Evolutionary conservation across 2,329 filamentous ascomycete species (phyloP).

Genomic region (Botrytis byssoidea): DNA sequence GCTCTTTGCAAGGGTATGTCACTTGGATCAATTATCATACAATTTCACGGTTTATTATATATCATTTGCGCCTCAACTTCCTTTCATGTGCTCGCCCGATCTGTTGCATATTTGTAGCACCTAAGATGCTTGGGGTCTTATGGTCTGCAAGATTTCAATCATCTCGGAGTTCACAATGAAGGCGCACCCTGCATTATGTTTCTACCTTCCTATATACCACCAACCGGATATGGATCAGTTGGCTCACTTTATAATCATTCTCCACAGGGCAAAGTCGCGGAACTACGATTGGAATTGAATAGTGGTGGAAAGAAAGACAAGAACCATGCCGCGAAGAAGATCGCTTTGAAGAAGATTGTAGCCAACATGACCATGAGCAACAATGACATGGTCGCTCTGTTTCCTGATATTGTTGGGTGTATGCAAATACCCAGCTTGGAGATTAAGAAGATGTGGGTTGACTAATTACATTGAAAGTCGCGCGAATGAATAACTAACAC

Average conservation of each 20-base stretch:
- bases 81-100: conserved; percentile 17
- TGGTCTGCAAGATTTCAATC: neutral
- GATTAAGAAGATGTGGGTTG: conserved; percentile 95
- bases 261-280: conserved; percentile 95
- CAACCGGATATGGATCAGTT: conserved; percentile 28
- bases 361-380: conserved; percentile 99
- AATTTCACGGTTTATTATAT: neutral
- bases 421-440: conserved; percentile 94
- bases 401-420: conserved; percentile 90
- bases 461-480: neutral
- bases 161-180: conserved; percentile 12
- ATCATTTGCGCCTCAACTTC: conserved; percentile 23
- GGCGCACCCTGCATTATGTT: conserved; percentile 32
- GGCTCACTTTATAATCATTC: conserved; percentile 39
- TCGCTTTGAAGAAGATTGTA: conserved; percentile 98
- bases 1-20: conserved; percentile 93
- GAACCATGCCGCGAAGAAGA: conserved; percentile 92
- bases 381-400: conserved; percentile 97
- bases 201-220: conserved; percentile 37
- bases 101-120: conserved; percentile 20
- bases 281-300: conserved; percentile 91
- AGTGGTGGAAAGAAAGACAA: conserved; percentile 97
- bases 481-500: conserved; percentile 24
- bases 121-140: neutral
- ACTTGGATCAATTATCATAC: conserved; percentile 16